Percentiles rank a stretch among this genome's conserved stretches.
phyloP scores from a whole-genome alignment of 331 rosid genomes.

The Stylosanthes scabra region DNA sequence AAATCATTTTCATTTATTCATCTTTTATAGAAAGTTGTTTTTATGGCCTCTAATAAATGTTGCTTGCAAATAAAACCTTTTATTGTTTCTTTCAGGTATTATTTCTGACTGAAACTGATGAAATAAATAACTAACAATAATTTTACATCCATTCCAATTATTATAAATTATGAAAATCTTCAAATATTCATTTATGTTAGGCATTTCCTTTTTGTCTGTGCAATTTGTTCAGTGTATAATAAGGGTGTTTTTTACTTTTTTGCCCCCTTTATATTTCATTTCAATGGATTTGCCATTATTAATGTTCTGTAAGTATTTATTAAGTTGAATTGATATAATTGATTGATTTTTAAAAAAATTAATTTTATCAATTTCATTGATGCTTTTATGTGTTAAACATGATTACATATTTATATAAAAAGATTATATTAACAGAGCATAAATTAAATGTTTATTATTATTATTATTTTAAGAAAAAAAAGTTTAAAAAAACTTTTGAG shows the following conservation, averaged over 20 bases:
- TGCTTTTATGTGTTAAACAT: too few relatives aligned
- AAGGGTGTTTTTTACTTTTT: neutral
- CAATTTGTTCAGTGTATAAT: neutral
- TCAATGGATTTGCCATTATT: neutral
- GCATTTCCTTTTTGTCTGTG: neutral
- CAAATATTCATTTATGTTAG: neutral
- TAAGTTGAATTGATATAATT: too few relatives aligned
- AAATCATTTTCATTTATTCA: constrained; percentile 6
- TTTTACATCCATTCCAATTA: constrained; percentile 26
- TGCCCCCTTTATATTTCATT: neutral
- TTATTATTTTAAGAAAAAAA: neutral
- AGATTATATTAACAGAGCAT: too few relatives aligned
- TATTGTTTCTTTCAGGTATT: constrained; percentile 8
- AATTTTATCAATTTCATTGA: too few relatives aligned
- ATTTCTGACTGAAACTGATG: constrained; percentile 6
- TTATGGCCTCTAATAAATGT: constrained; percentile 29
- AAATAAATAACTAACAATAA: constrained; percentile 20
- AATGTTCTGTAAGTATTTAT: neutral
- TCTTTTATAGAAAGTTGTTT: constrained; percentile 34
- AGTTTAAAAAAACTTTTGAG: neutral
- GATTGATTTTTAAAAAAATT: too few relatives aligned
- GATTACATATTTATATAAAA: too few relatives aligned
- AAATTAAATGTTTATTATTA: neutral
- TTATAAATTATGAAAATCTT: neutral
- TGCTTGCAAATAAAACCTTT: constrained; percentile 26